Evolutionary conservation across 352 stramenopile genomes (phyloP).

Genomic region (Pilasporangium apinafurcum): DNA sequence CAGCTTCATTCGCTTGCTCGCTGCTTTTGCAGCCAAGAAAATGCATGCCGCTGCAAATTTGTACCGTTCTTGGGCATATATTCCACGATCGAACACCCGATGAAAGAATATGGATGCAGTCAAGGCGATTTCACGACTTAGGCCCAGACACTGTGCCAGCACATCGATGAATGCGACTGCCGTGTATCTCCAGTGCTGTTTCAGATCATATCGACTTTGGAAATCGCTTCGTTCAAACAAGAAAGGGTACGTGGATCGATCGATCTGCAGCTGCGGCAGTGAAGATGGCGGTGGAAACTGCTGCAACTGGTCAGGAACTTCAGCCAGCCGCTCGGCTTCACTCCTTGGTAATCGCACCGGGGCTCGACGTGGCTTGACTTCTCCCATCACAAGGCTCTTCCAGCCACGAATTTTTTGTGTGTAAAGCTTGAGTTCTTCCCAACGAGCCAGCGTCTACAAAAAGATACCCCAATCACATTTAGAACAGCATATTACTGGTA

Average conservation of each 20-base stretch:
- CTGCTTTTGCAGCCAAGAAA: slow-evolving; percentile 75
- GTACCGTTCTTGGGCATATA: slow-evolving; percentile 72
- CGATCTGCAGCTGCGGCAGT: slow-evolving; percentile 41
- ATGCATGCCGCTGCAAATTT: slow-evolving; percentile 81
- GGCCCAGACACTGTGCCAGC: slow-evolving; percentile 52
- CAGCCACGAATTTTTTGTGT: slow-evolving; percentile 69
- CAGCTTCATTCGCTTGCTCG: slow-evolving; percentile 85
- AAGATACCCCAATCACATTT: too few species aligned
- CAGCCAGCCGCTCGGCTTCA: slow-evolving; percentile 57
- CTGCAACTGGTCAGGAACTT: slow-evolving; percentile 64
- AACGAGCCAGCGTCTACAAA: slow-evolving; percentile 61
- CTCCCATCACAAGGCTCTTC: slow-evolving; percentile 67
- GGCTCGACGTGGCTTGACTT: slow-evolving; percentile 54
- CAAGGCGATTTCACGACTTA: slow-evolving; percentile 63
- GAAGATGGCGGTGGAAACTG: slow-evolving; percentile 60
- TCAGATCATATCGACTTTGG: slow-evolving; percentile 46
- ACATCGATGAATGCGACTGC: slow-evolving; percentile 79
- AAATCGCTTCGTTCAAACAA: slow-evolving; percentile 70
- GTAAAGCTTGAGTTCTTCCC: slow-evolving; percentile 81
- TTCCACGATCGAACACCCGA: slow-evolving; percentile 71
- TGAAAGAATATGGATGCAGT: slow-evolving; percentile 79
- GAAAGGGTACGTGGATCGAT: slow-evolving; percentile 67
- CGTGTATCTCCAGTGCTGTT: slow-evolving; percentile 82
- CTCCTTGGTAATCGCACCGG: slow-evolving; percentile 44
- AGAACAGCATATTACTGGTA: background rate